Percentiles rank a stretch among this genome's conserved stretches.
phyloP scores from a whole-genome alignment of 2,329 filamentous ascomycete species.

The Juglanconis sp. region DNA sequence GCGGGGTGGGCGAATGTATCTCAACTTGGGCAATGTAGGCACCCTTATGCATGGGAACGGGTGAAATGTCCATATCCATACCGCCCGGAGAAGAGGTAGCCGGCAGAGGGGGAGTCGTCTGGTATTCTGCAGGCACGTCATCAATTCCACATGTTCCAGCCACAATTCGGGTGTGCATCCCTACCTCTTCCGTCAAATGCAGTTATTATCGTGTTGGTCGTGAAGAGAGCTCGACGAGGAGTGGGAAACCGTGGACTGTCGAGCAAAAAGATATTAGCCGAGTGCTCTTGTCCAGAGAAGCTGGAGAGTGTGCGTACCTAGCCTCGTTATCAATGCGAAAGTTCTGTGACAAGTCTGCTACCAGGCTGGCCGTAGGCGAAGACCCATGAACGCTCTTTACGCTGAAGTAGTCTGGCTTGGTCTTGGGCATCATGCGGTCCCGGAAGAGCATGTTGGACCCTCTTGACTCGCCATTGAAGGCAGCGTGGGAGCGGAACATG shows the following conservation, averaged over 20 bases:
- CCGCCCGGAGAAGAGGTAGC: constrained; percentile 79
- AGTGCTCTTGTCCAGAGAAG: background rate
- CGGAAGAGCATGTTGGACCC: constrained; percentile 72
- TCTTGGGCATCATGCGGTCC: constrained; percentile 60
- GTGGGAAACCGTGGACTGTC: constrained; percentile 76
- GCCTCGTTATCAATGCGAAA: constrained; percentile 82
- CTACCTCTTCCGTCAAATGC: constrained; percentile 58
- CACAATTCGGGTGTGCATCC: constrained; percentile 22
- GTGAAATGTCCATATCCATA: constrained; percentile 83
- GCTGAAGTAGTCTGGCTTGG: constrained; percentile 74
- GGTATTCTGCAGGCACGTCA: constrained; percentile 54
- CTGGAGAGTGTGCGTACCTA: constrained; percentile 59
- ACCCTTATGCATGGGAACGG: constrained; percentile 76
- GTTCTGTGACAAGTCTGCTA: constrained; percentile 93
- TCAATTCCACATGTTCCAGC: constrained; percentile 21
- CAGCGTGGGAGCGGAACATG: constrained; percentile 49
- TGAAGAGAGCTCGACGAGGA: constrained; percentile 81
- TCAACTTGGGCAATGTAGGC: constrained; percentile 65
- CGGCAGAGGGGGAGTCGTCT: constrained; percentile 79
- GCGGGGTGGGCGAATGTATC: constrained; percentile 69
- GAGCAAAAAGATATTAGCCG: constrained; percentile 20
- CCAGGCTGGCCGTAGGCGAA: constrained; percentile 86
- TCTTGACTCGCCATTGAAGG: constrained; percentile 52
- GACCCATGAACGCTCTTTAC: constrained; percentile 75
- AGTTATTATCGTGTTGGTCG: constrained; percentile 65